Conservation (phyloP, 1,284 basidiomycete species). For the Phlebopus sp. region DNA sequence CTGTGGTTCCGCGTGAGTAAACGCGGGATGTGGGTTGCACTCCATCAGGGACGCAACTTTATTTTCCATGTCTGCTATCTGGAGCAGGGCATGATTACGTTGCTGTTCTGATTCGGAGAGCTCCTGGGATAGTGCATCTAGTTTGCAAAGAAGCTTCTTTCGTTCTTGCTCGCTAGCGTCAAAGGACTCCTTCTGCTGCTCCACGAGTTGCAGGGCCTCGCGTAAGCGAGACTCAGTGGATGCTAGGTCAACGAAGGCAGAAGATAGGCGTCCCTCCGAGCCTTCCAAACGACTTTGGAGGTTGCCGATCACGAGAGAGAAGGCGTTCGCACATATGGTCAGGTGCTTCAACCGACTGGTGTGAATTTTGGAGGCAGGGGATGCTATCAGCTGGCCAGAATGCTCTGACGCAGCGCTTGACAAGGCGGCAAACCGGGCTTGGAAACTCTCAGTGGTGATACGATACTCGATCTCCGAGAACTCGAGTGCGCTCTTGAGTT, state of each 20-base stretch:
- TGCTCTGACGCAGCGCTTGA: constrained; percentile 21
- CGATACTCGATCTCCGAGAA: constrained; percentile 71
- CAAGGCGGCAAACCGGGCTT: constrained; percentile 34
- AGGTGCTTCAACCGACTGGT: constrained; percentile 30
- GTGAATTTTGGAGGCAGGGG: not conserved
- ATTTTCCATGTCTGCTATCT: constrained; percentile 23
- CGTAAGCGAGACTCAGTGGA: constrained; percentile 15
- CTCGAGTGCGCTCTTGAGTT: constrained; percentile 60
- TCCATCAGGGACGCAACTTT: constrained; percentile 32
- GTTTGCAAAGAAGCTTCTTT: constrained; percentile 11
- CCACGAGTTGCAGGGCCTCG: constrained; percentile 16
- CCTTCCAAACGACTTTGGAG: constrained; percentile 31
- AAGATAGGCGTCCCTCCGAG: constrained; percentile 17
- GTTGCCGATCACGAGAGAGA: constrained; percentile 37
- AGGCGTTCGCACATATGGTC: constrained; percentile 29
- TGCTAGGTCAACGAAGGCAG: constrained; percentile 12
- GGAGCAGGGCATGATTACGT: constrained; percentile 11
- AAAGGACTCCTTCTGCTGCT: constrained; percentile 12
- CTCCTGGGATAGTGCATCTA: constrained; percentile 16
- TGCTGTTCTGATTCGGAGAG: constrained; percentile 22
- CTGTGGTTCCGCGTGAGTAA: constrained; percentile 37
- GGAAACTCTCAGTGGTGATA: constrained; percentile 62
- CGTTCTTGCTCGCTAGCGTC: constrained; percentile 9
- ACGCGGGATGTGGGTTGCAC: constrained; percentile 31
- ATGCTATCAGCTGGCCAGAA: not conserved